Evolutionary conservation across 2,329 filamentous ascomycete genomes (phyloP).

Genomic region (Sporothrix curviconia): DNA sequence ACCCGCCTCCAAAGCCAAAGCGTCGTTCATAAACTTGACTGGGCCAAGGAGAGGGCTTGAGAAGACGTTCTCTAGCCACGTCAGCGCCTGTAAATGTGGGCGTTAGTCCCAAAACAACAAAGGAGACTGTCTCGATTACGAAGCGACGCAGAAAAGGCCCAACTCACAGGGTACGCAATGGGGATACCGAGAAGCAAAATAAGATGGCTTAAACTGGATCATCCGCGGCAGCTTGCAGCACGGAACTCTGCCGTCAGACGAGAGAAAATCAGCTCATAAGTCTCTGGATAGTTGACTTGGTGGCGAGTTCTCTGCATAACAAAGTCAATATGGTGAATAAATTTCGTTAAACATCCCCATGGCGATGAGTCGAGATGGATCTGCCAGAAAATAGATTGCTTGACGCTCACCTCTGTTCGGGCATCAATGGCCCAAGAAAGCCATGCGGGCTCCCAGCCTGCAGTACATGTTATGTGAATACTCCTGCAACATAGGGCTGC

Average conservation of each 20-base stretch:
- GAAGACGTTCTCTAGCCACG: slow-evolving; percentile 95
- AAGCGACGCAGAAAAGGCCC: too few relatives aligned
- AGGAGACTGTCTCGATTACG: too few relatives aligned
- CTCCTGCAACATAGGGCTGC: slow-evolving; percentile 84
- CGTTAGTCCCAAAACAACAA: neutral
- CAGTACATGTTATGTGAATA: slow-evolving; percentile 82
- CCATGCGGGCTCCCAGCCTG: slow-evolving; percentile 72
- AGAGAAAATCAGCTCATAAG: slow-evolving; percentile 76
- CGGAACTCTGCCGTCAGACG: slow-evolving; percentile 64
- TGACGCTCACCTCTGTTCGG: slow-evolving; percentile 68
- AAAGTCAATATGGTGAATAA: too few relatives aligned
- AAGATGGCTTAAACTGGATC: slow-evolving; percentile 81
- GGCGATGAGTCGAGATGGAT: too few relatives aligned
- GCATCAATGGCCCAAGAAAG: slow-evolving; percentile 87
- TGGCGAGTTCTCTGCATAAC: slow-evolving; percentile 83
- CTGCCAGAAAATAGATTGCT: too few relatives aligned
- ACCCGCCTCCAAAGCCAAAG: slow-evolving; percentile 73
- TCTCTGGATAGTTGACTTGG: slow-evolving; percentile 90
- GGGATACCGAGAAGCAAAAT: slow-evolving; percentile 83
- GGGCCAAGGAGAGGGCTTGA: slow-evolving; percentile 80
- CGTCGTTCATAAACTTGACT: slow-evolving; percentile 82
- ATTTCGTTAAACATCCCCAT: too few relatives aligned
- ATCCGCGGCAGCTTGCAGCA: slow-evolving; percentile 57
- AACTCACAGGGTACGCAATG: slow-evolving; percentile 67
- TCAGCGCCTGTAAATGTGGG: slow-evolving; percentile 54